Percentiles rank a stretch among this genome's conserved stretches.
Evolutionary conservation across 345 rosid genomes (phyloP).

Genomic region (thale cress (Arabidopsis thaliana)): TAIR10.1 NC_003070.9:10427001-10427500

Average conservation of each 20-base stretch:
- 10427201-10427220: conserved; percentile 71
- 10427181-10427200: conserved; percentile 56
- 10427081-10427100: conserved; percentile 46
- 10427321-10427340: conserved; percentile 55
- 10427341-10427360: conserved; percentile 75
- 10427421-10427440: conserved; percentile 60
- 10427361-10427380: conserved; percentile 71
- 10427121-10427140: conserved; percentile 84
- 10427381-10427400: conserved; percentile 77
- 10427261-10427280: conserved; percentile 65
- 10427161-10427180: conserved; percentile 70
- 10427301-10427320: conserved; percentile 84
- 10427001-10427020: conserved; percentile 46
- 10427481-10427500: conserved; percentile 77
- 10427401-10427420: conserved; percentile 71
- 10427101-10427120: conserved; percentile 85
- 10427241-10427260: conserved; percentile 63
- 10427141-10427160: conserved; percentile 57
- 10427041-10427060: conserved; percentile 23
- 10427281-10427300: conserved; percentile 82
- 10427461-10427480: conserved; percentile 69
- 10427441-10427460: conserved; percentile 87
- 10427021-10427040: conserved; percentile 29
- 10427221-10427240: conserved; percentile 82
- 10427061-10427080: conserved; percentile 3